These are phyloP conservation scores for Peniophora sp. DNA, from an alignment of 1,284 basidiomycete species.

Conservation along the genomic window DNA sequence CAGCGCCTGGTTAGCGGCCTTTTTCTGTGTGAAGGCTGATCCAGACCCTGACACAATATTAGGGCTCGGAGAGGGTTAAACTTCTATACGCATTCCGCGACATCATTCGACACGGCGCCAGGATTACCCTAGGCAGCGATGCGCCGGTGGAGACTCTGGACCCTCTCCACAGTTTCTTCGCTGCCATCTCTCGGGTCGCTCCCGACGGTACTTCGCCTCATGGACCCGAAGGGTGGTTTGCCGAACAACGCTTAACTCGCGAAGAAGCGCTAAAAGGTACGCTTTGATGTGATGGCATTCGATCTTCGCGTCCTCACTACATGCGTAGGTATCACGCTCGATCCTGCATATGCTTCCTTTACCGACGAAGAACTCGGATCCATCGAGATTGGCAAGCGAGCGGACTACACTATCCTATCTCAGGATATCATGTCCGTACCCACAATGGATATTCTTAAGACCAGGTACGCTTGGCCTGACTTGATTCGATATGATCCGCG, in stretches of 20 bases:
- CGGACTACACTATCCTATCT: conserved; percentile 79
- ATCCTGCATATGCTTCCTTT: conserved; percentile 84
- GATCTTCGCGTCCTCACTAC: conserved; percentile 1
- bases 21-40: conserved; percentile 4
- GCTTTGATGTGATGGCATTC: not conserved
- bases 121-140: conserved; percentile 76
- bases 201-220: conserved; percentile 72
- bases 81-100: conserved; percentile 83
- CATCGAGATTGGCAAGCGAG: conserved; percentile 69
- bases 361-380: conserved; percentile 67
- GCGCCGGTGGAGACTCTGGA: conserved; percentile 83
- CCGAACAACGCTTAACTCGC: conserved; percentile 70
- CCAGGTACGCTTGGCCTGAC: conserved; percentile 19
- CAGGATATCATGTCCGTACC: conserved; percentile 74
- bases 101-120: conserved; percentile 52
- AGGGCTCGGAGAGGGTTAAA: conserved; percentile 80
- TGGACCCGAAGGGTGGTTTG: conserved; percentile 80
- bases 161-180: conserved; percentile 75
- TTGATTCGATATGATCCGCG: too few relatives aligned
- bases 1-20: conserved; percentile 53
- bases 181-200: conserved; percentile 74
- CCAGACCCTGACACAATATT: not conserved
- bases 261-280: conserved; percentile 65
- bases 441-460: conserved; percentile 53
- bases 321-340: conserved; percentile 57